A percentile compares a stretch with the other conserved stretches of the same genome.
Evolutionary conservation across 148 eudicot genomes (phyloP).

Genomic region (Persicaria maculosa): DNA sequence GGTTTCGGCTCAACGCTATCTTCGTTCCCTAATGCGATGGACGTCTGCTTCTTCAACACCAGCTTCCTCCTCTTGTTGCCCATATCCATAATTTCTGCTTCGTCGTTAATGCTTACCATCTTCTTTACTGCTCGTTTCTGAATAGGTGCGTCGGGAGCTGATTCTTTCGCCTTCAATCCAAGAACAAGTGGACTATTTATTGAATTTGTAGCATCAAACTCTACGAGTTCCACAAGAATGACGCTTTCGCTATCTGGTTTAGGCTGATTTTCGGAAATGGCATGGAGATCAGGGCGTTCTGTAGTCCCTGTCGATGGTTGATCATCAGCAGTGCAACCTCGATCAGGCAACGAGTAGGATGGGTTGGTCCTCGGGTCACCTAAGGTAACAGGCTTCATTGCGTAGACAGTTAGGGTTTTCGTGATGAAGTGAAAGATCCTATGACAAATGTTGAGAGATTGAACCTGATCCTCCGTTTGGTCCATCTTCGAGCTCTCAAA

Average conservation of each 20-base stretch:
- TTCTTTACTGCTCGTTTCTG: constrained; percentile 17
- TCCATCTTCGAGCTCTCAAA: background rate
- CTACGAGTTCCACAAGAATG: background rate
- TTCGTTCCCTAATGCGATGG: constrained; percentile 11
- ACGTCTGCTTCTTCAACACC: constrained; percentile 5
- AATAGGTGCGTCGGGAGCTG: constrained; percentile 2
- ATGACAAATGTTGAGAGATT: constrained; percentile 27
- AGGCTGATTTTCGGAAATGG: constrained; percentile 17
- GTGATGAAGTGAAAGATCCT: constrained; percentile 33
- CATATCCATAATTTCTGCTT: constrained; percentile 27
- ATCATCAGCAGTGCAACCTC: background rate
- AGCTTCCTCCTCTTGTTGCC: constrained; percentile 29
- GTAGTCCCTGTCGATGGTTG: background rate
- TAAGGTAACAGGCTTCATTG: constrained; percentile 35
- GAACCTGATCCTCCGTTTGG: constrained; percentile 13
- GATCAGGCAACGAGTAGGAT: background rate
- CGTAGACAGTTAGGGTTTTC: constrained; percentile 33
- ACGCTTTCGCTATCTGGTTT: constrained; percentile 11
- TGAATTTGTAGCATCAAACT: background rate
- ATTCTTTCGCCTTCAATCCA: background rate
- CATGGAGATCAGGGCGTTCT: background rate
- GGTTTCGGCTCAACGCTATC: constrained; percentile 26
- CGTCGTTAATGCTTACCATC: constrained; percentile 49
- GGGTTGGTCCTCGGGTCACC: constrained; percentile 16
- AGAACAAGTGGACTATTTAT: background rate